Evolutionary conservation across 176 grass and related monocot genomes (phyloP).

Genomic region (Hyparrhenia diplandra): DNA sequence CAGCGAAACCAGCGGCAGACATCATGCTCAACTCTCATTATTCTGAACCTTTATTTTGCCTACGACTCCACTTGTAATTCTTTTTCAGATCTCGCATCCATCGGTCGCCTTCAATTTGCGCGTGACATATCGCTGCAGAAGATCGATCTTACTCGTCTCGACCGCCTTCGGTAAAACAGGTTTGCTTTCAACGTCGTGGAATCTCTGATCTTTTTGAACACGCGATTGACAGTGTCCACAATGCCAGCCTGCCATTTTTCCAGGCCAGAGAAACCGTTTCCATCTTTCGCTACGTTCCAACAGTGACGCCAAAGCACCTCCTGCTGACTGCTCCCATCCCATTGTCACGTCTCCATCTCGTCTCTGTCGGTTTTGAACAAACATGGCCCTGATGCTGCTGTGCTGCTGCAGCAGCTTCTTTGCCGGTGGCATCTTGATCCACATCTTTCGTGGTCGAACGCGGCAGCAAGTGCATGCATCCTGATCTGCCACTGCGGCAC

Average conservation of each 20-base stretch:
- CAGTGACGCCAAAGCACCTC: background rate
- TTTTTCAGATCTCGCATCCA: background rate
- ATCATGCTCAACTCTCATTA: background rate
- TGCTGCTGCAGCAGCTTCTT: background rate
- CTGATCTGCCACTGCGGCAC: background rate
- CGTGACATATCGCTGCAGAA: background rate
- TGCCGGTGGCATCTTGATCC: slow-evolving; percentile 2
- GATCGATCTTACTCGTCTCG: background rate
- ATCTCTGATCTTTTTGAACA: background rate
- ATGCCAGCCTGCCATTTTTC: background rate
- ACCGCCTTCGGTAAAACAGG: background rate
- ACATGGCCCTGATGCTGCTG: background rate
- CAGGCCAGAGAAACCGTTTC: background rate
- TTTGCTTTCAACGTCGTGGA: background rate
- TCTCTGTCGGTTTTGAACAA: slow-evolving; percentile 2
- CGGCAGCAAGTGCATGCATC: slow-evolving; percentile 27
- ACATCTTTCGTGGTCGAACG: background rate
- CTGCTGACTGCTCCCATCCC: background rate
- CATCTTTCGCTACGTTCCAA: background rate
- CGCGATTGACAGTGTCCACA: background rate
- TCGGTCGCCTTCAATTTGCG: background rate
- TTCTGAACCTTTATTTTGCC: background rate
- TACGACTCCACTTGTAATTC: background rate
- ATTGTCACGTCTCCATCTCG: background rate
- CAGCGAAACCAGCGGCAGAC: slow-evolving; percentile 8